phyloP scores from a whole-genome alignment of 495 filamentous ascomycete species.

The Xylaria curta region DNA sequence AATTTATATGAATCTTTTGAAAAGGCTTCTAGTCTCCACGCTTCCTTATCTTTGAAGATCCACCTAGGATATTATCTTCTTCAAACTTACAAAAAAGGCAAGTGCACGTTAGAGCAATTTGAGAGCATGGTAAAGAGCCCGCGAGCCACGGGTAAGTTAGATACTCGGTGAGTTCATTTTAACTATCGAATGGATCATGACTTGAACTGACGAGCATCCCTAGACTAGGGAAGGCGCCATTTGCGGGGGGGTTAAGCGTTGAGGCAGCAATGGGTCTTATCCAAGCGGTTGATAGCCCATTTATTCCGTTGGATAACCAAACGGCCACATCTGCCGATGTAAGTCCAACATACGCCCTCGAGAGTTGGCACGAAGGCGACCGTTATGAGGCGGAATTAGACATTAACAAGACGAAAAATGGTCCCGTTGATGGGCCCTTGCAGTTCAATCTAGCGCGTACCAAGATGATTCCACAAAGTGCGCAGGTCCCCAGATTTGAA shows the following conservation, averaged over 20 bases:
- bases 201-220: constrained; percentile 21
- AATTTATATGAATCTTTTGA: constrained; percentile 33
- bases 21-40: constrained; percentile 33
- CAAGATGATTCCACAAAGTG: constrained; percentile 25
- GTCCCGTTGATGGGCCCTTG: constrained; percentile 12
- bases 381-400: constrained; percentile 29
- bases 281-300: constrained; percentile 30
- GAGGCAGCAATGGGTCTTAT: constrained; percentile 36
- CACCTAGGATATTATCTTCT: constrained; percentile 63
- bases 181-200: neutral
- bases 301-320: constrained; percentile 37
- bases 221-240: constrained; percentile 33
- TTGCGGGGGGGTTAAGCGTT: constrained; percentile 8
- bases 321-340: constrained; percentile 28
- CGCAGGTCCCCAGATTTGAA: constrained; percentile 38
- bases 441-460: constrained; percentile 20
- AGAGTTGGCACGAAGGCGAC: constrained; percentile 27
- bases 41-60: constrained; percentile 60
- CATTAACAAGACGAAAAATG: neutral
- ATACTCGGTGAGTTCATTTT: constrained; percentile 41
- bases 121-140: constrained; percentile 48
- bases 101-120: constrained; percentile 59
- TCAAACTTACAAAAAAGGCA: constrained; percentile 48
- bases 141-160: constrained; percentile 42
- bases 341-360: constrained; percentile 32